phyloP scores from a whole-genome alignment of 2,329 filamentous ascomycete genomes.

The Geosmithia putterillii region DNA sequence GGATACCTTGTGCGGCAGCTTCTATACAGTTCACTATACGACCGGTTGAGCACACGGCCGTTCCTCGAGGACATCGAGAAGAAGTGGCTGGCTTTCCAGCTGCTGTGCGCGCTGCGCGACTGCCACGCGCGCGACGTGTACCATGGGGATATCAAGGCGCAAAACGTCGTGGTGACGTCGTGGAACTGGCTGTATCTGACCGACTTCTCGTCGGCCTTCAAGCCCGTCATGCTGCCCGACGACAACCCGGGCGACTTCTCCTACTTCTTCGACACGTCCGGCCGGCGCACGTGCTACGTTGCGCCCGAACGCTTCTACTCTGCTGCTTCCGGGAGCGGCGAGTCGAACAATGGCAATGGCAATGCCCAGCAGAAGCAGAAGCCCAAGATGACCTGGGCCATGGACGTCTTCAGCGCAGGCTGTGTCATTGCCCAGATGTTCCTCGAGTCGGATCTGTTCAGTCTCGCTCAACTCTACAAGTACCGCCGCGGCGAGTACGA shows the following conservation, averaged over 20 bases:
- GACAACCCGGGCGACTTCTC: constrained; percentile 97
- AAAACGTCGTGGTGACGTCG: constrained; percentile 92
- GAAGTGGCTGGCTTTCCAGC: constrained; percentile 95
- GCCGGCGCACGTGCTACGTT: constrained; percentile 83
- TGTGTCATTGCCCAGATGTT: constrained; percentile 97
- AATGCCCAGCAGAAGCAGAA: constrained; percentile 37
- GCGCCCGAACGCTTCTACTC: constrained; percentile 80
- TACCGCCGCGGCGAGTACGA: constrained; percentile 91
- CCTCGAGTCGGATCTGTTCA: constrained; percentile 92
- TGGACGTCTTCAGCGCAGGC: constrained; percentile 96
- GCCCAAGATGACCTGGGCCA: constrained; percentile 68
- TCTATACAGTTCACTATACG: constrained; percentile 92
- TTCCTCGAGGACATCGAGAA: constrained; percentile 97
- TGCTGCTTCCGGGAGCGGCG: constrained; percentile 37
- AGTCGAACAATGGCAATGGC: no score
- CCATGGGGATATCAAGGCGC: constrained; percentile 97
- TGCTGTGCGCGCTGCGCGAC: constrained; percentile 83
- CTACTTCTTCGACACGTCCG: constrained; percentile 93
- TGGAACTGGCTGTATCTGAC: constrained; percentile 99
- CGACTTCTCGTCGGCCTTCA: constrained; percentile 95
- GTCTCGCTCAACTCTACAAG: constrained; percentile 88
- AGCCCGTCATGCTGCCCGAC: constrained; percentile 84
- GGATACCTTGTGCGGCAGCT: constrained; percentile 92
- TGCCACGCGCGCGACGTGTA: constrained; percentile 83
- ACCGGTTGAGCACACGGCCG: constrained; percentile 88